These are phyloP conservation scores for Achaetomium macrosporum DNA, from an alignment of 2,329 filamentous ascomycete genomes.

Conservation along the genomic window DNA sequence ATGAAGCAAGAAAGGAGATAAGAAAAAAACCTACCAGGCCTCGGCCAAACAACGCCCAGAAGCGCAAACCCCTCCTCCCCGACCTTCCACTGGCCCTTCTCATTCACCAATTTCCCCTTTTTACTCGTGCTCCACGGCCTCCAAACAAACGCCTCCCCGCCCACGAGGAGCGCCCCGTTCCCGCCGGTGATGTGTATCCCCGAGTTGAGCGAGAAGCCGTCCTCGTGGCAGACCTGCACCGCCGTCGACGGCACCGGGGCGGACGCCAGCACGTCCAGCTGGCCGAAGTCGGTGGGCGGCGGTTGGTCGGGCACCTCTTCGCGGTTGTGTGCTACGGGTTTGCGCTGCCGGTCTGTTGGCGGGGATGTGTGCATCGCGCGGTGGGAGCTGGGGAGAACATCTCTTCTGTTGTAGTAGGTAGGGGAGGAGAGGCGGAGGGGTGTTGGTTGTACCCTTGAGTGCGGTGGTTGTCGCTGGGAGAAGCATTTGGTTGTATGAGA, in stretches of 20 bases:
- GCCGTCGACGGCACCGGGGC: slow-evolving; percentile 72
- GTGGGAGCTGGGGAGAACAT: slow-evolving; percentile 6
- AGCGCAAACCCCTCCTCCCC: slow-evolving; percentile 65
- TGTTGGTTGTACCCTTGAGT: neutral
- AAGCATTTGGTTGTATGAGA: neutral
- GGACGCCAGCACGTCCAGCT: slow-evolving; percentile 72
- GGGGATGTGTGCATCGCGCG: slow-evolving; percentile 10
- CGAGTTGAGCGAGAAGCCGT: slow-evolving; percentile 84
- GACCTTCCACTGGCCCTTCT: slow-evolving; percentile 76
- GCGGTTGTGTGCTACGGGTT: slow-evolving; percentile 22
- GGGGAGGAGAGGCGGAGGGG: neutral
- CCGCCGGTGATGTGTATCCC: slow-evolving; percentile 65
- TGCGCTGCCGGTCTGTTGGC: neutral
- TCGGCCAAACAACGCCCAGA: slow-evolving; percentile 74
- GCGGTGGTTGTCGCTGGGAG: neutral
- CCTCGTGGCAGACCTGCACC: slow-evolving; percentile 72
- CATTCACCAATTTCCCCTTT: slow-evolving; percentile 54
- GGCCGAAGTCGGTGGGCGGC: slow-evolving; percentile 57
- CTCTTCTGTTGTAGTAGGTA: neutral
- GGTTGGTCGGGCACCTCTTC: slow-evolving; percentile 29
- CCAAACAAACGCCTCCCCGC: slow-evolving; percentile 86
- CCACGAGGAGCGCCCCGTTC: slow-evolving; percentile 70
- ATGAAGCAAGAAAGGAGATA: neutral
- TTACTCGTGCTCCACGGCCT: slow-evolving; percentile 58
- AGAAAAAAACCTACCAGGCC: slow-evolving; percentile 61